phyloP scores from a whole-genome alignment of 1,284 basidiomycete genomes.

The Ceratobasidium sp. region DNA sequence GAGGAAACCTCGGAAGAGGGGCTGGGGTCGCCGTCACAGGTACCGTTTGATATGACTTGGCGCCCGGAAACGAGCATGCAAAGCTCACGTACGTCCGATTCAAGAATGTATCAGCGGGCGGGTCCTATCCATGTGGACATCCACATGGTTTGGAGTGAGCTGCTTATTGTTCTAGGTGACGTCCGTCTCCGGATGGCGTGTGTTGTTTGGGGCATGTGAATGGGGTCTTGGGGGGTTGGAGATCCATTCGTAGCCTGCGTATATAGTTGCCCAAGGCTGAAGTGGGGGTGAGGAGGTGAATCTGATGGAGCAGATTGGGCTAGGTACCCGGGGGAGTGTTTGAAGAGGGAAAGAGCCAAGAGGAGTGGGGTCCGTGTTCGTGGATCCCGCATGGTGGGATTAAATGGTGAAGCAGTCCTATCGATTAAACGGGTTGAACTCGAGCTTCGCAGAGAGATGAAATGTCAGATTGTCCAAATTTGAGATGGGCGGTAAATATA shows the following conservation, averaged over 20 bases:
- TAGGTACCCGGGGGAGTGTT: not conserved
- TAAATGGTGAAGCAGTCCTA: not conserved
- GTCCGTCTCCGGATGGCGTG: not conserved
- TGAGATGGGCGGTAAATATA: not conserved
- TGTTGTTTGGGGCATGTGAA: conserved; percentile 21
- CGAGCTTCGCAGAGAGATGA: not conserved
- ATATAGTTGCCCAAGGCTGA: conserved; percentile 9
- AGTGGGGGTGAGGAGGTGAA: not conserved
- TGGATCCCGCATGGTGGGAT: not conserved
- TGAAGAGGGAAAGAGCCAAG: conserved; percentile 16
- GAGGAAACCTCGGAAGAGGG: conserved; percentile 33
- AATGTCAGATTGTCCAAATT: not conserved
- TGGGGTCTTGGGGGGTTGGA: conserved; percentile 25
- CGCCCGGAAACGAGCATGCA: conserved; percentile 18
- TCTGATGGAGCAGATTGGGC: not conserved
- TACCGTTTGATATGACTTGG: not conserved
- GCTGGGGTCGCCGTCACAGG: not conserved
- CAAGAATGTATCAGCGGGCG: conserved; percentile 13
- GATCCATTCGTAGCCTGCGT: conserved; percentile 32
- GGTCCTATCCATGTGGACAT: conserved; percentile 44
- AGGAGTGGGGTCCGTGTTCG: conserved; percentile 1
- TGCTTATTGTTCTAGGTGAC: conserved; percentile 40
- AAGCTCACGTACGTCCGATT: conserved; percentile 36
- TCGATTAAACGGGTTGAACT: not conserved
- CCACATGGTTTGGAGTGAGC: conserved; percentile 44